phyloP scores from a whole-genome alignment of 352 stramenopile species.

The Pythium guiyangense region DNA sequence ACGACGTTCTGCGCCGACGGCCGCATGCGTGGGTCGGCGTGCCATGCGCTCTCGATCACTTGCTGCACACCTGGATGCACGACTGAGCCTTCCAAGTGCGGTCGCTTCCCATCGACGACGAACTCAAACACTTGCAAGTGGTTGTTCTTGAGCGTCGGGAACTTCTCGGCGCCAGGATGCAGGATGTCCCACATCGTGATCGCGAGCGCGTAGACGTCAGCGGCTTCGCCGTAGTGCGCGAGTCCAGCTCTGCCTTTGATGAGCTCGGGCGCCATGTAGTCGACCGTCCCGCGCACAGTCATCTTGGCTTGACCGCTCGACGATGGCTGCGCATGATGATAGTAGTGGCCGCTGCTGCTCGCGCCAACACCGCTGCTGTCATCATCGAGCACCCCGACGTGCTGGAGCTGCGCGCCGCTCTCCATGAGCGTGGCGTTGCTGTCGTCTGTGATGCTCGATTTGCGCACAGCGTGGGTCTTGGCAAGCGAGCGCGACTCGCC shows the following conservation, averaged over 20 bases:
- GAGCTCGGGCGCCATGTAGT: too few relatives aligned
- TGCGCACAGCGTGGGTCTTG: too few relatives aligned
- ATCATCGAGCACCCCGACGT: too few relatives aligned
- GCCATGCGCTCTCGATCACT: constrained; percentile 20
- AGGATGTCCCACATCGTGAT: constrained; percentile 81
- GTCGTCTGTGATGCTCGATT: too few relatives aligned
- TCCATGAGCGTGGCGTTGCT: too few relatives aligned
- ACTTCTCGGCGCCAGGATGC: constrained; percentile 51
- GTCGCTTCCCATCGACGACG: constrained; percentile 38
- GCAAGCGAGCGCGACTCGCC: constrained; percentile 47
- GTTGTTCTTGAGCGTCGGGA: constrained; percentile 26
- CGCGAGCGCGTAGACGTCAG: constrained; percentile 68
- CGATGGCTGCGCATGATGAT: too few relatives aligned
- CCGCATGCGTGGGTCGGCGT: constrained; percentile 10
- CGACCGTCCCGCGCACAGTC: constrained; percentile 70
- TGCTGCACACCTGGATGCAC: constrained; percentile 11
- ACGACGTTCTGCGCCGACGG: constrained; percentile 23
- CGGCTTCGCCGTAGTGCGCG: constrained; percentile 52
- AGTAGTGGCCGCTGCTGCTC: too few relatives aligned
- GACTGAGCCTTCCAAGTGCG: constrained; percentile 7
- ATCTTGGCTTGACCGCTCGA: too few relatives aligned
- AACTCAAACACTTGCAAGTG: constrained; percentile 35
- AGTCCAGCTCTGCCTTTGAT: constrained; percentile 56
- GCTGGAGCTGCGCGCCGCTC: too few relatives aligned
- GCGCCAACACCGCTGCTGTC: too few relatives aligned